A percentile compares a stretch with the other conserved stretches of the same genome.
phyloP scores from a whole-genome alignment of 805 yeast genomes.

The Isabelozyma gotoi region DNA sequence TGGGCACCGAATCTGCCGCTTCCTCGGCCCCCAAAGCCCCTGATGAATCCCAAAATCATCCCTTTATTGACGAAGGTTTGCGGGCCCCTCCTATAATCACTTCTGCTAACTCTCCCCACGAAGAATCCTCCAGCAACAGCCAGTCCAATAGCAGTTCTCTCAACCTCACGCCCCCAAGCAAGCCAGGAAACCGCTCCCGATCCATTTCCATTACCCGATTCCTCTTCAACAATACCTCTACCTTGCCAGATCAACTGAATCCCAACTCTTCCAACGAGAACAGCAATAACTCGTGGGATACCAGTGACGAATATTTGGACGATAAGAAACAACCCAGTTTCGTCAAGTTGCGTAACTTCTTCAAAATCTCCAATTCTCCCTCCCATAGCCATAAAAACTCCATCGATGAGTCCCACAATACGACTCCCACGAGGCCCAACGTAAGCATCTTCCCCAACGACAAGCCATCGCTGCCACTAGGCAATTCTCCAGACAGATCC shows the following conservation, averaged over 20 bases:
- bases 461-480: conserved; percentile 4
- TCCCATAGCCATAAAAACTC: not conserved
- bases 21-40: too few relatives aligned
- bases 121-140: conserved; percentile 4
- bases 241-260: conserved; percentile 2
- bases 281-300: conserved; percentile 3
- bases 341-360: conserved; percentile 26
- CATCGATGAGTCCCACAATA: not conserved
- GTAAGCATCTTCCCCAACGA: conserved; percentile 5
- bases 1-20: not conserved
- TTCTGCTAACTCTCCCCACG: conserved; percentile 4
- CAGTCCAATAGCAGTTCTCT: not conserved
- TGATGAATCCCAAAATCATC: too few relatives aligned
- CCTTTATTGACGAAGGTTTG: conserved; percentile 5
- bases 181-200: conserved; percentile 13
- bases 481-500: conserved; percentile 6
- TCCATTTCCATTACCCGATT: conserved; percentile 28
- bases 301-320: conserved; percentile 9
- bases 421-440: conserved; percentile 2
- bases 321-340: conserved; percentile 20
- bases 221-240: conserved; percentile 22
- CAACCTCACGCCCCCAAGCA: conserved; percentile 1
- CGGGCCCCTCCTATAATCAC: conserved; percentile 9
- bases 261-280: conserved; percentile 5
- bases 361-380: conserved; percentile 16